Base-by-base conservation (phyloP, 495 filamentous ascomycete species). In the Penicillium paradoxum region DNA sequence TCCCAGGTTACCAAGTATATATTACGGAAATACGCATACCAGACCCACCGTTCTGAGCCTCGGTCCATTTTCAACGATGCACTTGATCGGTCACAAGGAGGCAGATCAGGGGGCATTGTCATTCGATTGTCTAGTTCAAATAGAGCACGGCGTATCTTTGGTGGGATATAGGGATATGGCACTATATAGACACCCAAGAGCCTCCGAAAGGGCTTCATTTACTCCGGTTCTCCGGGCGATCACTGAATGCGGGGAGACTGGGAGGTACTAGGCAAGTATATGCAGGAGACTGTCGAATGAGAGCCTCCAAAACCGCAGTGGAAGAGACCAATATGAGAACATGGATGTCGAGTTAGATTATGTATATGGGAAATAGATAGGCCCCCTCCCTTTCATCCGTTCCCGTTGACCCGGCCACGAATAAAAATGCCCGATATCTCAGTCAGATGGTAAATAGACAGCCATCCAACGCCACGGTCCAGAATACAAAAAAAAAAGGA, bases 341-440 rank as follows among this genome's bases (percentile, higher is more conserved):
- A 34, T 24, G 19, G 24, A 27, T 17, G 34, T 22, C 21, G 14
- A 6, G 21, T 36, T 10, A 53, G 40, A 45, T 53, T 45, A 45
- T 44, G 49, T 34, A 59, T 48, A 43, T 39, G 48, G 14, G 25
- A 49, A 43, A 22, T 27, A 45, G 21, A 27, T 51, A 44, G 30
- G 15, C 25, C 11, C 22, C 51, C 53, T 60, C 59, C 63, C 51
- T 58, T 51, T 65, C 56, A 57, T 53, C 63, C 63, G 60, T 29
- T 42, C 53, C 63, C 60, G 60, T 56, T 66, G 55, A 52, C 48
- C 63, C 63, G 63, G 33, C 51, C 50, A 38, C 37, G 27, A 45
- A 48, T 15, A 27, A 37, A 38, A 37, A 37, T n/a, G n/a, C 34
- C 5, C 14, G 6, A 5, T 14, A 6, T 17, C 11, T 25, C 49